A percentile compares a stretch with the other conserved stretches of the same genome.
Conservation (phyloP, 192 early-diverging fungal species). For the Ambispora gerdemannii region DNA sequence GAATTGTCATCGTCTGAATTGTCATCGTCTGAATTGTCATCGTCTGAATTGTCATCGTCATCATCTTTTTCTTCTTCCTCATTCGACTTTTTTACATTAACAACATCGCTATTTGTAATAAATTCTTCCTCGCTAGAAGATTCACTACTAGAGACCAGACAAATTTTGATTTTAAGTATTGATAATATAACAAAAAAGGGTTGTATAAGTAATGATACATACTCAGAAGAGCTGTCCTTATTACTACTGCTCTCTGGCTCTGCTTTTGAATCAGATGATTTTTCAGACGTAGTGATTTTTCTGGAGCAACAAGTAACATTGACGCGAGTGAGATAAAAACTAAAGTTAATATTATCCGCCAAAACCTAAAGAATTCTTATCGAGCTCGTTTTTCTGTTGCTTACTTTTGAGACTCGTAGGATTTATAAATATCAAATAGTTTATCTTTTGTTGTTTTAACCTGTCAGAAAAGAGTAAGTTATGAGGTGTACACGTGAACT, state of each 20-base stretch:
- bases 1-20: too few relatives aligned
- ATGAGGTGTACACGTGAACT: too few relatives aligned
- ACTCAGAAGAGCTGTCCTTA: too few relatives aligned
- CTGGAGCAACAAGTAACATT: neutral
- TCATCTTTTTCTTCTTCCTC: too few relatives aligned
- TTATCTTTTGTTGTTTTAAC: neutral
- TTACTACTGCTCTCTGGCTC: too few relatives aligned
- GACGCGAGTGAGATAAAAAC: neutral
- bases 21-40: too few relatives aligned
- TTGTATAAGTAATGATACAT: too few relatives aligned
- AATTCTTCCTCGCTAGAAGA: neutral
- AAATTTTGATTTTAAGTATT: neutral
- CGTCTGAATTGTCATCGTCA: too few relatives aligned
- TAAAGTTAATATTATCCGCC: neutral
- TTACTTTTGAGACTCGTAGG: neutral
- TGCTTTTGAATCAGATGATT: neutral
- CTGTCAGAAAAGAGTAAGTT: neutral
- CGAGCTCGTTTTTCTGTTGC: neutral
- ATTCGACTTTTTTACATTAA: too few relatives aligned
- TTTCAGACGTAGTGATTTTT: neutral
- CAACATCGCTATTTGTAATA: too few relatives aligned
- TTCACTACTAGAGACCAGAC: neutral
- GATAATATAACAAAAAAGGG: too few relatives aligned
- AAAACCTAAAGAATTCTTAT: neutral
- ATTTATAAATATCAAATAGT: neutral